Base-by-base conservation (phyloP, 768 basidiomycete species). In the Fibroporia radiculosa region DNA sequence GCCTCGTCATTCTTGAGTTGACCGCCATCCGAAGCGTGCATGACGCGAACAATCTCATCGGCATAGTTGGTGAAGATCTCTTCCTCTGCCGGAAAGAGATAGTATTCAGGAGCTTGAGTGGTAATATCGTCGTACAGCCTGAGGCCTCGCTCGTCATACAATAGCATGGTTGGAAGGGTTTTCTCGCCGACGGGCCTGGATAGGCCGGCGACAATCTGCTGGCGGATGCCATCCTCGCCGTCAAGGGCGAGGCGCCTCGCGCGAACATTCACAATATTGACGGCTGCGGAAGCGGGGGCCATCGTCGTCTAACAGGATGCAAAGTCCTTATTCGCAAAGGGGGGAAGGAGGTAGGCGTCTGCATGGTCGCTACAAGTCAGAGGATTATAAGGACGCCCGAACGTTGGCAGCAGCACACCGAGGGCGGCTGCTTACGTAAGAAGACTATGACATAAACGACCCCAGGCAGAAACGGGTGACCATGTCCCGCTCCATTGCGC, bases 51-150 rank as follows among this genome's bases (percentile, higher is more conserved):
- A 41, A 99, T 93, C 26, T 91, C 83, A 35, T 75, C 67, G 2
- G 80, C 81, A 49, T 86, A 72, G 20, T 60, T 67, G 63, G 78
- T 81, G 50, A 98, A 69, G 47, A 99, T 86, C 48, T 81, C 74
- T 58, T 95, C 83, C 63, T 98, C 96, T 0, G 89, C 88, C 3
- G 70, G 65, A 62, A 93, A 99, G 27, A 93, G 72, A 60, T 98
- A 98, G 61, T 99, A 99, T 56, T 91, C 85, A 10, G 75, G 70
- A 1, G 74, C 83, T 23, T 78, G 66, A 6, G 82, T 84, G 1
- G 91, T 92, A 39, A 93, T 86, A 29, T 77, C 71, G 65, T 93
- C 92, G 66, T 92, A 95, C 13, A 93, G 70, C 62, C 79, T 73
- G 44, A 99, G 70, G 0, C 96, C 96, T 18, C 68, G 72, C 56